A percentile compares a stretch with the other conserved stretches of the same genome.
Evolutionary conservation across 371 early-diverging fungal genomes (phyloP).

Genomic region (Apophysomyces sp.): DNA sequence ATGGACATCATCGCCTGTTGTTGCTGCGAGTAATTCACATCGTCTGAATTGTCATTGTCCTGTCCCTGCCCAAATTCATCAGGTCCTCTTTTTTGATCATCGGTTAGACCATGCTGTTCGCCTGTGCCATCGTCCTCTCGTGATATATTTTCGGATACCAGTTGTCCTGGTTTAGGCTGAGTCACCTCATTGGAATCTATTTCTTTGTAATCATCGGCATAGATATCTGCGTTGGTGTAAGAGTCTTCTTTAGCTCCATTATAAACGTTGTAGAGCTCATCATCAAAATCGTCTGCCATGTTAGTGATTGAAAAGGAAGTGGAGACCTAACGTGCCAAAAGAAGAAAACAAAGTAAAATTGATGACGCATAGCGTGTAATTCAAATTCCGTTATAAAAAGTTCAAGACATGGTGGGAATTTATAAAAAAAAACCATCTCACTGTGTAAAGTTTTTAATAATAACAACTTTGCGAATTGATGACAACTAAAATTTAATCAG

Average conservation of each 20-base stretch:
- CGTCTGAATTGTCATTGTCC: neutral
- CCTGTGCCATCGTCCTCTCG: neutral
- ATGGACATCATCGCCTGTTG: constrained; percentile 12
- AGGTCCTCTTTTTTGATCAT: constrained; percentile 4
- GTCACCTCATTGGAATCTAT: constrained; percentile 5
- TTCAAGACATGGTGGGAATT: too few species aligned
- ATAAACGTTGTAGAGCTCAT: constrained; percentile 44
- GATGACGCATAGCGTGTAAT: too few species aligned
- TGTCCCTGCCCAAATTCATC: neutral
- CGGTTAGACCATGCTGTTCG: neutral
- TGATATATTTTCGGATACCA: neutral
- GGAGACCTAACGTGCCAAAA: neutral
- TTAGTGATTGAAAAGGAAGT: neutral
- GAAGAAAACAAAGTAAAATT: neutral
- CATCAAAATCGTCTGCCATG: constrained; percentile 42
- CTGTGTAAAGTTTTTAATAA: too few species aligned
- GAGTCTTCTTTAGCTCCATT: constrained; percentile 30
- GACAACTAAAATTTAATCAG: too few species aligned
- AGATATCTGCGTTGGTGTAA: constrained; percentile 22
- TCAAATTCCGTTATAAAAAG: too few species aligned
- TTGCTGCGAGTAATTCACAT: constrained; percentile 10
- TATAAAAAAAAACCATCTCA: too few species aligned
- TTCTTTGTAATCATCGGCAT: constrained; percentile 32
- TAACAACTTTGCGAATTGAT: too few species aligned
- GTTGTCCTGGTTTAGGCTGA: constrained; percentile 6